phyloP scores from a whole-genome alignment of 805 yeast genomes.

The Saturnispora besseyi region DNA sequence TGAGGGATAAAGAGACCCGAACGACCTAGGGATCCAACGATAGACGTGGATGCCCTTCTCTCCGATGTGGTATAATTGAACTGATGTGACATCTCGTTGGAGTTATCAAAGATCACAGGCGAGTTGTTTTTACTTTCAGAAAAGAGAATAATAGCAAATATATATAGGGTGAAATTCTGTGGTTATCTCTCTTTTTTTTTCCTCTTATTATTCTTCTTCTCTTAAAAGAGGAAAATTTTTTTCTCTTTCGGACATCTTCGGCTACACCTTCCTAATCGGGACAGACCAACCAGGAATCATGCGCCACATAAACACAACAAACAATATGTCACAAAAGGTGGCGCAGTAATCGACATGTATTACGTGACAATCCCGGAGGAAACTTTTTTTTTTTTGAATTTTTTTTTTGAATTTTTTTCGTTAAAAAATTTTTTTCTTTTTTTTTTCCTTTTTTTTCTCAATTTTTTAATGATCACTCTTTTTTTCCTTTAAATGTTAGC shows the following conservation, averaged over 20 bases:
- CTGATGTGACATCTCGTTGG: slow-evolving; percentile 20
- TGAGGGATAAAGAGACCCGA: slow-evolving; percentile 44
- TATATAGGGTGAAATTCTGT: too few relatives aligned
- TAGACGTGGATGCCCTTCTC: slow-evolving; percentile 41
- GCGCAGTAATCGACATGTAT: neutral
- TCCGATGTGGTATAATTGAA: slow-evolving; percentile 38
- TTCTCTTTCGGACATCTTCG: too few relatives aligned
- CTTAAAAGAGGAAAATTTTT: too few relatives aligned
- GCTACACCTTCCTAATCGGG: neutral
- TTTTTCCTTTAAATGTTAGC: slow-evolving; percentile 1
- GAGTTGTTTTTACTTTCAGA: too few relatives aligned
- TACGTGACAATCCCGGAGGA: neutral
- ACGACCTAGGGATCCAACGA: slow-evolving; percentile 43
- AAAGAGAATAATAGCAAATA: too few relatives aligned
- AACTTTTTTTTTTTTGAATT: neutral
- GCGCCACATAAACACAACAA: neutral
- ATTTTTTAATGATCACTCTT: neutral
- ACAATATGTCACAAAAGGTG: neutral
- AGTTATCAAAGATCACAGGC: too few relatives aligned
- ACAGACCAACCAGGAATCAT: too few relatives aligned
- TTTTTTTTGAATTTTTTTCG: neutral
- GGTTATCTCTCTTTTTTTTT: too few relatives aligned
- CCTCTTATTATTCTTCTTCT: too few relatives aligned
- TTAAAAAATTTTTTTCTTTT: neutral
- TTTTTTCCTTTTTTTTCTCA: neutral